Conservation (phyloP, 2,329 filamentous ascomycete species). For the Arthrobotrys megalospora region DNA sequence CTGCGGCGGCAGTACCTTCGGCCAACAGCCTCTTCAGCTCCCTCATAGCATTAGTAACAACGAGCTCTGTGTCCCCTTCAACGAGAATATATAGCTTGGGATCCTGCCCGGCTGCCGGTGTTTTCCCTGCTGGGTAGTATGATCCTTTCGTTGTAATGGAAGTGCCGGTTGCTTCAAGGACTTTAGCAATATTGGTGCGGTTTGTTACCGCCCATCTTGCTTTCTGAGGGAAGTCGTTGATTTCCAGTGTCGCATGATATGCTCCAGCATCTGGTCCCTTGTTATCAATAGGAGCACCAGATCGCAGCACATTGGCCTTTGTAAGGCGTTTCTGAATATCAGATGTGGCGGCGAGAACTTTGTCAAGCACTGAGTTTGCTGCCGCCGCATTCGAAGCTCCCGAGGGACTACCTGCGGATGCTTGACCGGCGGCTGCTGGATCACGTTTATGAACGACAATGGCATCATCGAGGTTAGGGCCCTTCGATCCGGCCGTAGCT, state of each 20-base stretch:
- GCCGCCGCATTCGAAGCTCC: conserved; percentile 65
- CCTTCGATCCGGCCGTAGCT: conserved; percentile 66
- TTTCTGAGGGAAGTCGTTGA: conserved; percentile 99
- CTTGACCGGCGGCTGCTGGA: conserved; percentile 71
- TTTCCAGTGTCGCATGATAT: conserved; percentile 96
- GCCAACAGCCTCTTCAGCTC: conserved; percentile 89
- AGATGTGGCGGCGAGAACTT: conserved; percentile 89
- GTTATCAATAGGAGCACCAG: conserved; percentile 96
- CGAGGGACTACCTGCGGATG: conserved; percentile 62
- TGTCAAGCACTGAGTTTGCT: conserved; percentile 78
- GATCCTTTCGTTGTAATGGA: conserved; percentile 98
- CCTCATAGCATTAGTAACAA: conserved; percentile 89
- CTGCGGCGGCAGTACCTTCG: conserved; percentile 90
- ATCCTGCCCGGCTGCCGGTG: conserved; percentile 80
- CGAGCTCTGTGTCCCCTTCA: conserved; percentile 94
- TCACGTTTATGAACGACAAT: conserved; percentile 79
- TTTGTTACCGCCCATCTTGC: conserved; percentile 99
- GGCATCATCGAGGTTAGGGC: conserved; percentile 75
- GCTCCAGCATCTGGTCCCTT: conserved; percentile 97
- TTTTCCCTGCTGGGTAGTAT: conserved; percentile 87
- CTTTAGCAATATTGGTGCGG: conserved; percentile 97
- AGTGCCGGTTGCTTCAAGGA: conserved; percentile 92
- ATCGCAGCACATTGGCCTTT: conserved; percentile 88
- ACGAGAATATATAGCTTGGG: conserved; percentile 99
- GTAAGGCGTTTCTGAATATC: conserved; percentile 92